Evolutionary conservation across 176 grass and related monocot genomes (phyloP).

Genomic region (Carex myosuroides): DNA sequence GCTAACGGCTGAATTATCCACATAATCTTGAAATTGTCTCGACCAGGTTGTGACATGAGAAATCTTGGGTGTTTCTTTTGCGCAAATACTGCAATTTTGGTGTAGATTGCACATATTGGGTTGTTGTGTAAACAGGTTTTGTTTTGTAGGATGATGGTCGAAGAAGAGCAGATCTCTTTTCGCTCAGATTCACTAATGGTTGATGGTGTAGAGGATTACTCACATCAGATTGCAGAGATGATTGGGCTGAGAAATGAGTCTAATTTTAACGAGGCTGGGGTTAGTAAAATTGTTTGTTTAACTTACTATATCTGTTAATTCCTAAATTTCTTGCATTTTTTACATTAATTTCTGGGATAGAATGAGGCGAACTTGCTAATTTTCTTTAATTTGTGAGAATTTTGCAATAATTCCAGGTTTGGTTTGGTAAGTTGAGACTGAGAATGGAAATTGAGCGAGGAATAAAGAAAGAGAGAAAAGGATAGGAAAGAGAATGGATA

Average conservation of each 20-base stretch:
- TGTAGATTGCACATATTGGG: neutral
- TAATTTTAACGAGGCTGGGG: constrained; percentile 96
- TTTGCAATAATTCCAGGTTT: neutral
- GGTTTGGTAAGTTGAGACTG: neutral
- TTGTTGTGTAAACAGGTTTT: constrained; percentile 16
- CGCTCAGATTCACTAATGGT: constrained; percentile 75
- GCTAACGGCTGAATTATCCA: neutral
- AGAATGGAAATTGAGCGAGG: neutral
- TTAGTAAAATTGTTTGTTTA: constrained; percentile 25
- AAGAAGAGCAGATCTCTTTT: constrained; percentile 98
- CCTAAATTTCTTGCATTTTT: neutral
- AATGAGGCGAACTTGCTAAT: neutral
- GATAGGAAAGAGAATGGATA: neutral
- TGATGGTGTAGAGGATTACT: constrained; percentile 91
- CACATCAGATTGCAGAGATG: constrained; percentile 97
- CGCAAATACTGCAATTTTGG: neutral
- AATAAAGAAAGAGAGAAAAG: neutral
- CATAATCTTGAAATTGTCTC: neutral
- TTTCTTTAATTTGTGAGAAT: neutral
- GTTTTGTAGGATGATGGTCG: constrained; percentile 94
- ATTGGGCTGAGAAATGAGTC: constrained; percentile 87
- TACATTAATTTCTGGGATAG: neutral
- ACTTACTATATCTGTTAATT: neutral
- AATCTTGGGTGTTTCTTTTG: neutral
- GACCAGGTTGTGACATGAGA: neutral